Evolutionary conservation across 768 basidiomycete species (phyloP).

Genomic region (Tricholoma terreum): DNA sequence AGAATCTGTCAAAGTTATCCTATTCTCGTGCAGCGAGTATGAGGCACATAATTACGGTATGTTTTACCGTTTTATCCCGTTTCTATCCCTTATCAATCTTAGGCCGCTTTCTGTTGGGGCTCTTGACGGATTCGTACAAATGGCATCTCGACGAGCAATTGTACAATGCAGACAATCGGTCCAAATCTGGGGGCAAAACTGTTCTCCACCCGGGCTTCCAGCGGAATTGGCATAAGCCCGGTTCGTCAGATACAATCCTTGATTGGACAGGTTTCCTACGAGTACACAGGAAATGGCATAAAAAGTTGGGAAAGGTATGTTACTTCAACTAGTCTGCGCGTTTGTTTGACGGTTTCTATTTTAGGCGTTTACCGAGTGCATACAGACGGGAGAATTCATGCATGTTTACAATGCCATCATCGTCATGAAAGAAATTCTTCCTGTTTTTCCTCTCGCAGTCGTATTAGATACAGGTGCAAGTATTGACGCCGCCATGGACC

Average conservation of each 20-base stretch:
- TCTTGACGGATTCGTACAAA: constrained; percentile 71
- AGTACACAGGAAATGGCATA: constrained; percentile 82
- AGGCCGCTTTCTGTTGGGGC: constrained; percentile 86
- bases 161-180: constrained; percentile 70
- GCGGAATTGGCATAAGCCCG: constrained; percentile 46
- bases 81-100: constrained; percentile 6
- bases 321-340: not conserved
- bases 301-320: constrained; percentile 63
- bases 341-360: constrained; percentile 1
- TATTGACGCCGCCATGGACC: constrained; percentile 61
- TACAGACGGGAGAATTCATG: constrained; percentile 91
- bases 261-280: constrained; percentile 69
- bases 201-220: constrained; percentile 70
- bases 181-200: constrained; percentile 57
- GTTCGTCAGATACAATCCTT: constrained; percentile 52
- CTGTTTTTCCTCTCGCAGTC: constrained; percentile 77
- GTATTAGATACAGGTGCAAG: constrained; percentile 52
- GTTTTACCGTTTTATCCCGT: constrained; percentile 12
- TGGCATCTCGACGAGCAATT: constrained; percentile 79
- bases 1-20: constrained; percentile 76
- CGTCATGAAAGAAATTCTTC: constrained; percentile 86
- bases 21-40: constrained; percentile 94
- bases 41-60: constrained; percentile 93
- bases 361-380: constrained; percentile 77
- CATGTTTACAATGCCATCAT: constrained; percentile 97